Conservation (phyloP, 176 grass and related monocot species). For the Themeda triandra region DNA sequence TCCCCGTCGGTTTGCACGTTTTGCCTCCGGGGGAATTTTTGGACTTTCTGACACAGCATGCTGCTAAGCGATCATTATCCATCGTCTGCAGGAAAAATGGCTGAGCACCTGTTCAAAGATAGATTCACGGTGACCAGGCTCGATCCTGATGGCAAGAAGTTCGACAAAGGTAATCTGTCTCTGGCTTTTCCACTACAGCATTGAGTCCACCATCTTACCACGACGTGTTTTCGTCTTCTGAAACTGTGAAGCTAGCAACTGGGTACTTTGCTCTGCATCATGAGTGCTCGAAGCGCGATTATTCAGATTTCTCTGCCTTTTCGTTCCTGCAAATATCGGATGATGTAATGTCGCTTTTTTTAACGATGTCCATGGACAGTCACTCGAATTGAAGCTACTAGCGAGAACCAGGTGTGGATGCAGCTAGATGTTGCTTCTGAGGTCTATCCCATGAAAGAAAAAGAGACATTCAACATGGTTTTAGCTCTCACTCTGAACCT, state of each 20-base stretch:
- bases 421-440: slow-evolving; percentile 59
- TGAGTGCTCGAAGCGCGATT: neutral
- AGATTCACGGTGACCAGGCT: slow-evolving; percentile 34
- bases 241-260: neutral
- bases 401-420: slow-evolving; percentile 48
- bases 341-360: neutral
- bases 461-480: slow-evolving; percentile 44
- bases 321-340: neutral
- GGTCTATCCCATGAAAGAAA: neutral
- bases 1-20: neutral
- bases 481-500: slow-evolving; percentile 61
- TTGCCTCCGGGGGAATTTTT: neutral
- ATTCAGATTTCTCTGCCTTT: too few relatives aligned
- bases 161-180: slow-evolving; percentile 38
- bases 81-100: slow-evolving; percentile 20
- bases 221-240: neutral
- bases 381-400: slow-evolving; percentile 53
- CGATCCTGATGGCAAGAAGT: slow-evolving; percentile 55
- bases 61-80: neutral
- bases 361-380: slow-evolving; percentile 15
- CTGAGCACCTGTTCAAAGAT: slow-evolving; percentile 39
- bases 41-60: neutral
- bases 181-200: neutral
- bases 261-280: neutral
- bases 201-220: neutral